Conservation (phyloP, 139 green algal genomes). For the Micractinium sp. region DNA sequence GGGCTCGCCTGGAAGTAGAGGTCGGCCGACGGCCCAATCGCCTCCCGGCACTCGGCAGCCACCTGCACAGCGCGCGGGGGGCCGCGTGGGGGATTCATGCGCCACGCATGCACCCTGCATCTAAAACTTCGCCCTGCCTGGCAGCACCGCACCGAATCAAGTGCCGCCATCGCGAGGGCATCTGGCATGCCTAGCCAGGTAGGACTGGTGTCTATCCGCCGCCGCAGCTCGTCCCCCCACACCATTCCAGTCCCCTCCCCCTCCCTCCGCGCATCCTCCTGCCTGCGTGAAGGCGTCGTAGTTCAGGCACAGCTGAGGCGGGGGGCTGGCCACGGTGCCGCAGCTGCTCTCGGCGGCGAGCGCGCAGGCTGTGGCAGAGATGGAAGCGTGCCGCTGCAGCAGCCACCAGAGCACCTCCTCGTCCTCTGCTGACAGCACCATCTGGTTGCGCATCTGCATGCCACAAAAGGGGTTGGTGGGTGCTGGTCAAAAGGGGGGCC, state of each 20-base stretch:
- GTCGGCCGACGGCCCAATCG: slow-evolving; percentile 49
- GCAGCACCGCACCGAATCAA: too few relatives aligned
- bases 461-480: background rate
- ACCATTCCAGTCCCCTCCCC: background rate
- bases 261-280: background rate
- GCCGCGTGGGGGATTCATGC: background rate
- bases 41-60: slow-evolving; percentile 49
- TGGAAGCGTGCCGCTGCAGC: slow-evolving; percentile 40
- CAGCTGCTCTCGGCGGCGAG: background rate
- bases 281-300: slow-evolving; percentile 76
- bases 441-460: slow-evolving; percentile 35
- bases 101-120: background rate
- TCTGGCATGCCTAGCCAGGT: too few relatives aligned
- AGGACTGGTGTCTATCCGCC: too few relatives aligned
- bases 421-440: slow-evolving; percentile 24
- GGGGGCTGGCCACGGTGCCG: background rate
- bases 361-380: background rate
- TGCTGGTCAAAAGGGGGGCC: background rate
- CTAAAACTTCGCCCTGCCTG: too few relatives aligned
- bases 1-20: slow-evolving; percentile 58
- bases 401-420: slow-evolving; percentile 48
- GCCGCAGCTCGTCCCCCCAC: too few relatives aligned
- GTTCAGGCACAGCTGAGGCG: slow-evolving; percentile 59
- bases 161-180: too few relatives aligned
- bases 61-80: slow-evolving; percentile 57